A percentile compares a stretch with the other conserved stretches of the same genome.
Conservation (phyloP, 176 grass and related monocot genomes). For the Carex kokanica region DNA sequence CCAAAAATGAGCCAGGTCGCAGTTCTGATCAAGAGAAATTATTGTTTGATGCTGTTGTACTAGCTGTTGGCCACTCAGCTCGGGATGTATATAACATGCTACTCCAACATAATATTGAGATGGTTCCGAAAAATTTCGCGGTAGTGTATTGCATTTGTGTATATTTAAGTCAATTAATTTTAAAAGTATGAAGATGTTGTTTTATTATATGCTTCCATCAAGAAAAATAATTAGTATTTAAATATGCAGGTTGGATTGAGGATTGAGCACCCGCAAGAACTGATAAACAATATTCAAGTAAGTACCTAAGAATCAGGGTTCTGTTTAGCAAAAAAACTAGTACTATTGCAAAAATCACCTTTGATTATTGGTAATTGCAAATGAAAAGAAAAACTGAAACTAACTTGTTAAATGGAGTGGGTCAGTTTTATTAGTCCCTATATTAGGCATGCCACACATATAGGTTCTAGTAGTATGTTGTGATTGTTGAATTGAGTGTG, state of each 20-base stretch:
- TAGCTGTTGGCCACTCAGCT: conserved; percentile 94
- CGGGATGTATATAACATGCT: conserved; percentile 87
- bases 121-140: conserved; percentile 82
- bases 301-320: conserved; percentile 32
- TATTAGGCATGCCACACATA: not conserved
- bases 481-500: not conserved
- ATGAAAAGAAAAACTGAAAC: not conserved
- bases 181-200: not conserved
- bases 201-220: not conserved
- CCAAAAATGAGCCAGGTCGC: conserved; percentile 38
- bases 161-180: not conserved
- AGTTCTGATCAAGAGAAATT: conserved; percentile 49
- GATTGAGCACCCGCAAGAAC: conserved; percentile 94
- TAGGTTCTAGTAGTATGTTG: not conserved
- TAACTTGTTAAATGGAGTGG: not conserved
- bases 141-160: conserved; percentile 49
- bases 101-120: conserved; percentile 55
- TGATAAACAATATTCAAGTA: conserved; percentile 94
- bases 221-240: conserved; percentile 23
- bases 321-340: not conserved
- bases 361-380: not conserved
- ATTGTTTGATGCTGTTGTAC: conserved; percentile 77
- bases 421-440: not conserved
- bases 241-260: conserved; percentile 73
- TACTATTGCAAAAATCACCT: conserved; percentile 9